Conservation (phyloP, 768 basidiomycete genomes). For the Pleurotus giganteus region DNA sequence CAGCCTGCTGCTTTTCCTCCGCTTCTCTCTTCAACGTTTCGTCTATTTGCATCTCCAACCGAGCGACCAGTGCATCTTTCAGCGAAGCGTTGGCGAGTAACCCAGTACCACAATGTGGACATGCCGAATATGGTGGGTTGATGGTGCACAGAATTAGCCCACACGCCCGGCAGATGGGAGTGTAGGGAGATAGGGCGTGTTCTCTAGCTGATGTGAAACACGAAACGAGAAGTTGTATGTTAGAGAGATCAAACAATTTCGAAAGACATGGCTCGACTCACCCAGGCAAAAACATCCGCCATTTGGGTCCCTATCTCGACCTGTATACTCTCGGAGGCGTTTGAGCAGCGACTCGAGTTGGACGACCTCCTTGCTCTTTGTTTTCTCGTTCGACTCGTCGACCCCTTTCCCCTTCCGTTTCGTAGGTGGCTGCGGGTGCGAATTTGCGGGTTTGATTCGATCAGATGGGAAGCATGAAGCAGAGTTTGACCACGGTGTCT, state of each 20-base stretch:
- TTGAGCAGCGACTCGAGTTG: conserved; percentile 45
- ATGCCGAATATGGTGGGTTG: conserved; percentile 52
- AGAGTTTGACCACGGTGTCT: conserved; percentile 42
- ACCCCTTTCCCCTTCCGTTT: conserved; percentile 38
- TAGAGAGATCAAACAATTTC: neutral
- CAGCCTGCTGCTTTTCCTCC: conserved; percentile 41
- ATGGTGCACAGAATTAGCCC: conserved; percentile 62
- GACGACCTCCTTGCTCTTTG: conserved; percentile 50
- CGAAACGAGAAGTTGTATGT: neutral
- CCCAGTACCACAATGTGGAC: conserved; percentile 47
- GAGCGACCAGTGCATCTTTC: conserved; percentile 35
- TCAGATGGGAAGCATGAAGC: conserved; percentile 55
- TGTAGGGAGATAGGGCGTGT: conserved; percentile 57
- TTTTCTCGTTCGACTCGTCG: conserved; percentile 24
- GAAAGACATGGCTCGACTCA: no score
- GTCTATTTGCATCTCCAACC: conserved; percentile 42
- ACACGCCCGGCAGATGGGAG: conserved; percentile 53
- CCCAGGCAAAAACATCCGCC: conserved; percentile 75
- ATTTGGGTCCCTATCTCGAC: conserved; percentile 46
- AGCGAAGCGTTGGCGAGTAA: conserved; percentile 33
- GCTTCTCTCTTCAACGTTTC: conserved; percentile 46
- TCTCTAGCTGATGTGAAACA: conserved; percentile 40
- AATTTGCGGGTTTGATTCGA: conserved; percentile 37
- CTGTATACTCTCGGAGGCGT: conserved; percentile 33
- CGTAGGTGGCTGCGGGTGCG: conserved; percentile 16